Percentiles rank a stretch among this genome's conserved stretches.
Evolutionary conservation across 1,284 basidiomycete genomes (phyloP).

Genomic region (Papiliotrema nemorosa): DNA sequence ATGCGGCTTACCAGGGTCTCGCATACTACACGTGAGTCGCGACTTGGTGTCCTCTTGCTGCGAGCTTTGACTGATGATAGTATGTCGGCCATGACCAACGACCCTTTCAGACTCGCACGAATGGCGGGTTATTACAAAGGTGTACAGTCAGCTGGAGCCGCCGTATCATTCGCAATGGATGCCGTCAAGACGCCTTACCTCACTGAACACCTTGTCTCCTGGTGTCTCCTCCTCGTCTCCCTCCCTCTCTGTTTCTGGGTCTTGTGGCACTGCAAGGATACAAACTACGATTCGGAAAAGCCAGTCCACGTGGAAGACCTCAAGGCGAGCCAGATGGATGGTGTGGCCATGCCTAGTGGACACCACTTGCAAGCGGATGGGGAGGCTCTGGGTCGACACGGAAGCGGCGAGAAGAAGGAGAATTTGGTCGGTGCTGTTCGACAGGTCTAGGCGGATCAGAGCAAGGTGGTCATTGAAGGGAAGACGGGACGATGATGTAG

Average conservation of each 20-base stretch:
- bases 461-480: too few relatives aligned
- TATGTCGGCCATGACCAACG: conserved; percentile 27
- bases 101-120: conserved; percentile 43
- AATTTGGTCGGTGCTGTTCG: too few relatives aligned
- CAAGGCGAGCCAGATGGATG: not conserved
- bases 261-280: conserved; percentile 26
- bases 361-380: not conserved
- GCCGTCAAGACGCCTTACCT: conserved; percentile 47
- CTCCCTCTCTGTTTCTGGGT: conserved; percentile 33
- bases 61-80: not conserved
- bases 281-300: conserved; percentile 32
- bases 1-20: conserved; percentile 47
- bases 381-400: not conserved
- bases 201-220: conserved; percentile 37
- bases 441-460: too few relatives aligned
- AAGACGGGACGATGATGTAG: too few relatives aligned
- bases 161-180: conserved; percentile 55
- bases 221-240: conserved; percentile 32
- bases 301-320: conserved; percentile 34
- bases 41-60: not conserved
- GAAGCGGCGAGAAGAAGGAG: too few relatives aligned
- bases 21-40: conserved; percentile 34
- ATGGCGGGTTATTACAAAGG: conserved; percentile 49
- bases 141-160: conserved; percentile 47
- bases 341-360: not conserved